A percentile compares a stretch with the other conserved stretches of the same genome.
phyloP scores from a whole-genome alignment of 345 rosid genomes.

The Melaleuca quinquenervia region DNA sequence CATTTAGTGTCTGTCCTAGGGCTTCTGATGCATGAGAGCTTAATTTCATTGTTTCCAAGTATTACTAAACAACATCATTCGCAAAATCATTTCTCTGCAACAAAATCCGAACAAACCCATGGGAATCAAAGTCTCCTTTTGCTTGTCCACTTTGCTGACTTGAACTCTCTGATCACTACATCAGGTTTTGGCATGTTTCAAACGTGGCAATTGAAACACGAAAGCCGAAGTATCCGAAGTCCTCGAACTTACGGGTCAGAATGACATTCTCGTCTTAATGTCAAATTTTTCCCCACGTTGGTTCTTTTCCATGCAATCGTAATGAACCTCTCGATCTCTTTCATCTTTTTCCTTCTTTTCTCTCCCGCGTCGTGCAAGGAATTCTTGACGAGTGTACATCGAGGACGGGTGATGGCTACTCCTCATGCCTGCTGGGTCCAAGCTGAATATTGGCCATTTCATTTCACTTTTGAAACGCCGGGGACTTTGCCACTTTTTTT shows the following conservation, averaged over 20 bases:
- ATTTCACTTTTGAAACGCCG: background rate
- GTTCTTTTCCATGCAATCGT: background rate
- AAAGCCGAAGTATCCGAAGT: background rate
- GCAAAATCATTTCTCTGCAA: background rate
- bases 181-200: background rate
- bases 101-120: background rate
- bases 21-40: background rate
- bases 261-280: background rate
- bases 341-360: background rate
- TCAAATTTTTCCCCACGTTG: background rate
- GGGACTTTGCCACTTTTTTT: background rate
- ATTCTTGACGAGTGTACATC: background rate
- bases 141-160: background rate
- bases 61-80: too few species aligned
- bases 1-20: background rate
- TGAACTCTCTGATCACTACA: background rate
- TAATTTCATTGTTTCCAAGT: background rate
- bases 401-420: background rate
- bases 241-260: background rate
- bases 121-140: background rate
- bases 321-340: background rate
- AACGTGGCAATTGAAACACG: background rate
- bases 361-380: background rate
- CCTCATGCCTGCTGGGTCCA: background rate
- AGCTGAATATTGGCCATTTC: background rate